Base-by-base conservation (phyloP, 805 yeast species). In the Millerozyma acaciae region DNA sequence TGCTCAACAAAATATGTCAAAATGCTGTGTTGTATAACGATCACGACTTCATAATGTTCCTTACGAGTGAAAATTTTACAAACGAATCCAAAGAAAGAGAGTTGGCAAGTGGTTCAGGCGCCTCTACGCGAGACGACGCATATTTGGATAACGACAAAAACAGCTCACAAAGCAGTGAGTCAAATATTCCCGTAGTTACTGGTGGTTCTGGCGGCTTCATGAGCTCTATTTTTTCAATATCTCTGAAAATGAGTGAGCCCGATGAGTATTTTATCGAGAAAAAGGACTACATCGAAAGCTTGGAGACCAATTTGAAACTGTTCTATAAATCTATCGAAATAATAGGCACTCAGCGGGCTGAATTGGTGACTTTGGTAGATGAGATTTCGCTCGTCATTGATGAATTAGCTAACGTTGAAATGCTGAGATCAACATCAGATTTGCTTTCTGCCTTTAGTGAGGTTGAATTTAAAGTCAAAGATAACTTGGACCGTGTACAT, bases 201-300 rank as follows among this genome's bases (percentile, higher is more conserved):
- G 50, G 55, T 2, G 30, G 28, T 33, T 29, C 33, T 12, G 45
- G 44, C 22, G 80, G 85, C 5, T 73, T 84, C 56, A 69, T 83
- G 69, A 75, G 85, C 32, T 78, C 90, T 2, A 59, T 87, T 43
- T 80, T 85, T 48, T 75, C 88, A 2, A 71, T 84, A 30, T 62
- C 80, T 9, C 75, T 75, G 24, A 85, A 84, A 49, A 73, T 80
- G 37, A 69, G 69, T 15, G 97, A 93, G 53, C 78, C 81, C 2
- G 96, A 87, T 58, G 79, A 75, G 26, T 89, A 72, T 65, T 85
- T 90, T 49, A 62, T 73, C 17, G 81, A 81, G 28, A 80, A 83
- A 55, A 78, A 76, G 46, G 65, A 69, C 2, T 81, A 82, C 45
- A 63, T 86, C 17, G 93, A 84, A 28, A 73, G 73, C 8, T 60